phyloP scores from a whole-genome alignment of 208 protist genomes.

The Leptomonas pyrrhocoris region DNA sequence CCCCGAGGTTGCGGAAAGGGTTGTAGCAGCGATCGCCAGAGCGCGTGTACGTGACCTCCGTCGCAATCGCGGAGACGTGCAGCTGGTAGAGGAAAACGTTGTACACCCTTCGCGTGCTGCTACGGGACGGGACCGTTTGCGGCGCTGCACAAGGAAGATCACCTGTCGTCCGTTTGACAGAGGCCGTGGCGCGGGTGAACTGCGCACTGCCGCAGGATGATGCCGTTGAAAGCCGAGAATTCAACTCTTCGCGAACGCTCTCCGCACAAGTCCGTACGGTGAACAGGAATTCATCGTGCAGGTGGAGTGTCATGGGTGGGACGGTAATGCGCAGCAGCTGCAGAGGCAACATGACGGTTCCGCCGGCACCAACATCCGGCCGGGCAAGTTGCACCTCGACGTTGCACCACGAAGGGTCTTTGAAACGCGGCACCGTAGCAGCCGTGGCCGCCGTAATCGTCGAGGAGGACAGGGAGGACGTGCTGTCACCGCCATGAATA shows the following conservation, averaged over 20 bases:
- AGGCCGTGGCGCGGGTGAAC: background rate
- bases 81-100: slow-evolving; percentile 51
- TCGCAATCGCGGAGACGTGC: slow-evolving; percentile 39
- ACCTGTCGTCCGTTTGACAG: background rate
- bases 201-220: no score
- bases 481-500: no score
- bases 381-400: slow-evolving; percentile 27
- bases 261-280: slow-evolving; percentile 38
- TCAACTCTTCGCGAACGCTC: slow-evolving; percentile 23
- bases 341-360: slow-evolving; percentile 36
- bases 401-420: slow-evolving; percentile 26
- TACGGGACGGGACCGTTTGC: background rate
- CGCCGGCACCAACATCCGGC: background rate
- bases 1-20: slow-evolving; percentile 46
- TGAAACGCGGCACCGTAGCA: slow-evolving; percentile 10
- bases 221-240: background rate
- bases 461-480: background rate
- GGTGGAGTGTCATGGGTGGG: slow-evolving; percentile 40
- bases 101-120: slow-evolving; percentile 19
- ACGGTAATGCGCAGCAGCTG: slow-evolving; percentile 43
- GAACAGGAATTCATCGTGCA: slow-evolving; percentile 68
- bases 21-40: slow-evolving; percentile 46
- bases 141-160: background rate
- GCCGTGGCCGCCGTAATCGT: background rate
- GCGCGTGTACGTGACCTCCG: slow-evolving; percentile 58